Base-by-base conservation (phyloP, 73 alveolate species). In the Strombidium stylifer region DNA sequence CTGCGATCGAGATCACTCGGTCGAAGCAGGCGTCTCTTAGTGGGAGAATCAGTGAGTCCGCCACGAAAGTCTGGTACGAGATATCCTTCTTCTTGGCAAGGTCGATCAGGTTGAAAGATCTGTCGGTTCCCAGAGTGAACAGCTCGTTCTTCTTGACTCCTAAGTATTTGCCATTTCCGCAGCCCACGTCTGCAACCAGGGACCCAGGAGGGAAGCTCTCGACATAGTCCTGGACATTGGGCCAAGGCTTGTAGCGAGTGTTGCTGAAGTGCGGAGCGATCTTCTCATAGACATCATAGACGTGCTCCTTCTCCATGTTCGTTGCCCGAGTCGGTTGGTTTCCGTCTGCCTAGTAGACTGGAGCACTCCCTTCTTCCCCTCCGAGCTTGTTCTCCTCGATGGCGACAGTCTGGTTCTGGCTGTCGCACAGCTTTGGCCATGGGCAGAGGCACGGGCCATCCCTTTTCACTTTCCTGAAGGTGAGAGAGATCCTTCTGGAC, bases 181-280 rank as follows among this genome's bases (percentile, higher is more conserved):
- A 96, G 19, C 99, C 99, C 0, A 96, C 93, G 78, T 96, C 99
- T 10, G 82, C 59, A 52, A 92, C 94, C 16, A 94, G 69, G 0
- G 99, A 91, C 39, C 96, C 97, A 16, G 88, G 84, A 21, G 95
- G 97, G 66, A 94, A 82, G 18, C 87, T 44, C 48, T 92, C 87
- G 40, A 96, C 75, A 82, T 89, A 96, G 35, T 77, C 59, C 32
- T 87, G 83, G n/a, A 94, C 95, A 69, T 83, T 82, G 1, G 99
- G 99, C 99, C 99, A 96, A 40, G 99, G 99, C 76, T 96, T 96
- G 55, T 96, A 96, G 47, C 99, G 62, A 1, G 99, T 96, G 53
- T 91, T 86, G 11, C 97, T 81, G 81, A 96, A 96, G 81, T 96
- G 99, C 36, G 97, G 96, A 30, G 98, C 98, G 30, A 96, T 96